These are phyloP conservation scores for Plasmodium berghei DNA, from an alignment of 169 alveolate species.

Conservation along the genomic window DNA sequence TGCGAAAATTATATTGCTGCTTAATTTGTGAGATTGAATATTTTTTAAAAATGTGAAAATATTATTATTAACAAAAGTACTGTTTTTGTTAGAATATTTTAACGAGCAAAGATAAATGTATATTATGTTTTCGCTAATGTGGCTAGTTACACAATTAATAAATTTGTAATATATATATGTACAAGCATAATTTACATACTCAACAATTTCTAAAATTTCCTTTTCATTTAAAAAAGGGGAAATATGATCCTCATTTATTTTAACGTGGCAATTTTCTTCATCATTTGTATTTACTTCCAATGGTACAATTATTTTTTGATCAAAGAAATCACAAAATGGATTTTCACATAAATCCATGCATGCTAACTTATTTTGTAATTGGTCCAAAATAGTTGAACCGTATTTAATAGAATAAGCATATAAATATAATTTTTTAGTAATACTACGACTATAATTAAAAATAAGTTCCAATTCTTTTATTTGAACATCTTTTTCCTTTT, in stretches of 20 bases:
- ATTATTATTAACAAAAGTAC: not conserved
- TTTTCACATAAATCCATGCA: too few species aligned
- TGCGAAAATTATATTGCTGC: slow-evolving; percentile 5
- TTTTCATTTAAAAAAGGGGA: too few species aligned
- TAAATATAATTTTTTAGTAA: not conserved
- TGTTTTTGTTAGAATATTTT: slow-evolving; percentile 13
- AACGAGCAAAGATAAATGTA: not conserved
- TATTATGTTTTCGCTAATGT: not conserved
- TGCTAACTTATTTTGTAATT: too few species aligned
- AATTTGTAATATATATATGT: slow-evolving; percentile 15
- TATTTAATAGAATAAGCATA: not conserved
- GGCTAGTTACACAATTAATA: not conserved
- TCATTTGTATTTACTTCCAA: too few species aligned
- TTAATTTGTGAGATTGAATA: not conserved
- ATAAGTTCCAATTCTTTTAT: slow-evolving; percentile 4
- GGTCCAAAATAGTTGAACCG: too few species aligned
- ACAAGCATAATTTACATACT: slow-evolving; percentile 43
- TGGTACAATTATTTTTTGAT: too few species aligned
- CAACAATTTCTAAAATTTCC: not conserved
- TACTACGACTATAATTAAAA: slow-evolving; percentile 19
- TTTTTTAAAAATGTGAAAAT: slow-evolving; percentile 2
- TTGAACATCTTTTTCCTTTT: not conserved
- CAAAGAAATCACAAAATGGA: too few species aligned
- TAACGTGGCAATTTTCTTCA: too few species aligned
- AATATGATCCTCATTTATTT: too few species aligned